A percentile compares a stretch with the other conserved stretches of the same genome.
phyloP scores from a whole-genome alignment of 371 early-diverging fungal genomes.

The Dinochytrium kinnereticum region DNA sequence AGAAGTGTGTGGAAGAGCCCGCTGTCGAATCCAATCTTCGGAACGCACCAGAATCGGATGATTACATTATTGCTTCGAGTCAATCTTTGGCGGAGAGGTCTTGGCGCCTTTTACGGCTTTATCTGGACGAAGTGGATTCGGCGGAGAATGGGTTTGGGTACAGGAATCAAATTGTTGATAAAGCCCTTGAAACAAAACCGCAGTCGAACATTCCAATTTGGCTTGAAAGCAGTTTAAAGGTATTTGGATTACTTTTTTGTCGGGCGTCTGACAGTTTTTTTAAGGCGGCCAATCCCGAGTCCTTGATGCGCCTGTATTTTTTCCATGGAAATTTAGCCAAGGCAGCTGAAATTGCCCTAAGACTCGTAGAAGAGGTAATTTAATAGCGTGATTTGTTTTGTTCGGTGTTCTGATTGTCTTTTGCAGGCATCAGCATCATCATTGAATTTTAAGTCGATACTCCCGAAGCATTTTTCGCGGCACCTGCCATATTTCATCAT shows the following conservation, averaged over 20 bases:
- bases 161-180: conserved; percentile 45
- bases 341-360: background rate
- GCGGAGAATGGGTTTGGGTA: conserved; percentile 28
- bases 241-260: background rate
- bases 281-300: conserved; percentile 46
- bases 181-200: conserved; percentile 36
- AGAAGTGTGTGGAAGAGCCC: conserved; percentile 36
- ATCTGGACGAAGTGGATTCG: conserved; percentile 46
- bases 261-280: background rate
- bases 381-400: background rate
- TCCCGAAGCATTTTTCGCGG: background rate
- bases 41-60: background rate
- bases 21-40: background rate
- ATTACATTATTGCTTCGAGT: conserved; percentile 29
- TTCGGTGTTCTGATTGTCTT: background rate
- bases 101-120: conserved; percentile 50
- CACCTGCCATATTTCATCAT: background rate
- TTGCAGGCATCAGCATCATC: background rate
- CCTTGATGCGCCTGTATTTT: conserved; percentile 54
- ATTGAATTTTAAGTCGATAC: background rate
- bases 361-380: background rate
- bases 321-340: conserved; percentile 26
- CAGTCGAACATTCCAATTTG: conserved; percentile 48
- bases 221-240: conserved; percentile 39
- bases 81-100: conserved; percentile 45